A percentile compares a stretch with the other conserved stretches of the same genome.
Conservation (phyloP, 2,329 filamentous ascomycete genomes). For the Geosmithia flava region DNA sequence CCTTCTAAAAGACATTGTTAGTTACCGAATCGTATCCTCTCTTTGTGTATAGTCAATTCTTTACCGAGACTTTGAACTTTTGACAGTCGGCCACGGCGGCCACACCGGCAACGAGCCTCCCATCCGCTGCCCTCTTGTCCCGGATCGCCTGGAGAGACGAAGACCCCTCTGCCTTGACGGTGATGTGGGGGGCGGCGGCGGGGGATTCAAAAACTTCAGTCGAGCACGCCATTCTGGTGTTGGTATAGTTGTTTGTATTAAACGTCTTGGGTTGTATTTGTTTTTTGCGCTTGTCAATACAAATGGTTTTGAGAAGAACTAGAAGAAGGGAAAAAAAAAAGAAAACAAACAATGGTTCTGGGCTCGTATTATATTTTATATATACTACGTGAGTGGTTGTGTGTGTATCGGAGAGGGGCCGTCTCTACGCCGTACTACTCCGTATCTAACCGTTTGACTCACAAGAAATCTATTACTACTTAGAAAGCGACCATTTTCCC, state of each 20-base stretch:
- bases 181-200: background rate
- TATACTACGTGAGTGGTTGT: too few species aligned
- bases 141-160: conserved; percentile 9
- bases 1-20: conserved; percentile 7
- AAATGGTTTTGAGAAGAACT: too few species aligned
- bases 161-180: background rate
- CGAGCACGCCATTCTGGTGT: background rate
- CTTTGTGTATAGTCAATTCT: conserved; percentile 9
- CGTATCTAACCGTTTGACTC: too few species aligned
- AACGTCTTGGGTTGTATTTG: background rate
- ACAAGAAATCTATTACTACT: too few species aligned
- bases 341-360: too few species aligned
- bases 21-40: background rate
- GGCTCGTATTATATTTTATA: too few species aligned
- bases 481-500: too few species aligned
- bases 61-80: conserved; percentile 67
- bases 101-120: conserved; percentile 59
- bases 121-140: conserved; percentile 48
- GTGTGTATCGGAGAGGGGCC: too few species aligned
- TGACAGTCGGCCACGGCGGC: conserved; percentile 70
- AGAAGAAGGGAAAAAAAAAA: too few species aligned
- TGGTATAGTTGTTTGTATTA: too few species aligned
- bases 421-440: too few species aligned
- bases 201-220: conserved; percentile 2
- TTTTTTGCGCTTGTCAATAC: too few species aligned